Evolutionary conservation across 257 asterid genomes (phyloP), one percentile per base, ranked within the genome.

Genomic region (Solanum ahanhuiri): DNA sequence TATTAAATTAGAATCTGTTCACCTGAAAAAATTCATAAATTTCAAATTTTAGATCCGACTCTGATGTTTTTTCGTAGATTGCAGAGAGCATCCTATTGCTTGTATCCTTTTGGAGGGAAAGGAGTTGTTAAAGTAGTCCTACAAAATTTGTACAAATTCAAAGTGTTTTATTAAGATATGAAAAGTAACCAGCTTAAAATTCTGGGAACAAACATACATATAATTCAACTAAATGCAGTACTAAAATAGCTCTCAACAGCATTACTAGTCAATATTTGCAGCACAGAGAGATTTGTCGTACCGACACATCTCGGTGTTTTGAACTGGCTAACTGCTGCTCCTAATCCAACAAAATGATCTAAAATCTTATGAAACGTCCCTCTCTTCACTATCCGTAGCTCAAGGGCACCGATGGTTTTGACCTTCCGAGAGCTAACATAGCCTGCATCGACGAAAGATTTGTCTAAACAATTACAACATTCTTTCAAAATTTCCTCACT

Each of bases 311-410:
- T 81, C 2, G 99, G 99, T 4, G 98, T 94, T 87, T 97, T 97
- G 93, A 95, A 97, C 93, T 97, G 99, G 93, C 99, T 97, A 12
- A 95, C 98, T 2, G 99, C 99, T 6, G 96, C 97, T 4, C 99
- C 99, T 9, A 93, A 33, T 3, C 97, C 98, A 3, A 97, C 99
- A 35, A 89, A 93, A 81, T 97, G 99, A 87, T 97, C 99, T 88
- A 94, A 58, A 9, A 97, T 94, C 97, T 92, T 93, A 48, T 94
- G 96, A 43, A 97, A 97, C 0, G 99, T 96, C 9, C 98, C 98
- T 81, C 88, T 90, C 93, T 77, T 89, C 89, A 97, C 92, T 4
- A 95, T 81, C 51, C 93, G 86, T 2, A 97, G 96, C 90, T 97
- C 98, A 25, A 97, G 91, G 1, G 95, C 45, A 1, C 98, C 98